These are phyloP conservation scores for Penstemon newberryi DNA, from an alignment of 257 asterid species.

Conservation along the genomic window DNA sequence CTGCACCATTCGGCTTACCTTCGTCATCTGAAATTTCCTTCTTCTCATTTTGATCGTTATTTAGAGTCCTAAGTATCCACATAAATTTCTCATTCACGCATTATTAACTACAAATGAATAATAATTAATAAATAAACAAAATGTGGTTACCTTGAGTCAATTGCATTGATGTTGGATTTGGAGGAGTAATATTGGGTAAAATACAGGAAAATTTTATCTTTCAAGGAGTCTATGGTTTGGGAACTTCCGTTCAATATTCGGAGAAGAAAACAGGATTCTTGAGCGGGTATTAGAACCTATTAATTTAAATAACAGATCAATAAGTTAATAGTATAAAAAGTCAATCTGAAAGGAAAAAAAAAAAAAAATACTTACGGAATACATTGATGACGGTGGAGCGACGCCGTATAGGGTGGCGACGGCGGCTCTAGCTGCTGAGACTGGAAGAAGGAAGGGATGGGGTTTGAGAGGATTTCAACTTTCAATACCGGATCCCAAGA, in stretches of 20 bases:
- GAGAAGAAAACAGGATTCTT: constrained; percentile 55
- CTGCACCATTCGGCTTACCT: constrained; percentile 52
- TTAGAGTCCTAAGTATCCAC: constrained; percentile 33
- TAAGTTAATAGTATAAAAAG: neutral
- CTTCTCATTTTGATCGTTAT: constrained; percentile 30
- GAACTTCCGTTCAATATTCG: constrained; percentile 59
- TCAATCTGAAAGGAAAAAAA: neutral
- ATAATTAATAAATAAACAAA: constrained; percentile 2
- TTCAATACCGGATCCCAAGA: too few relatives aligned
- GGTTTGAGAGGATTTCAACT: neutral
- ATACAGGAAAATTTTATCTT: constrained; percentile 46
- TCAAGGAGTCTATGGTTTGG: constrained; percentile 55
- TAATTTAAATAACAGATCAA: constrained; percentile 12
- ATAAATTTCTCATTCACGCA: constrained; percentile 17
- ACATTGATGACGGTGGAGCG: constrained; percentile 36
- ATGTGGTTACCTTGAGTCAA: constrained; percentile 43
- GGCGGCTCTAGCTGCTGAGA: constrained; percentile 24
- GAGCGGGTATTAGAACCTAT: constrained; percentile 54
- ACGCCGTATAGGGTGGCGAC: constrained; percentile 20
- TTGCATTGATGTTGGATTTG: constrained; percentile 32
- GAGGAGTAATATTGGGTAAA: constrained; percentile 40
- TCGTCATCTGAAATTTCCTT: constrained; percentile 46
- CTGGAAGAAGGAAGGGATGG: neutral
- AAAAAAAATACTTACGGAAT: constrained; percentile 27
- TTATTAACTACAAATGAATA: neutral